Evolutionary conservation across 441 rosid genomes (phyloP).

Genomic region (Jatropha podagrica): DNA sequence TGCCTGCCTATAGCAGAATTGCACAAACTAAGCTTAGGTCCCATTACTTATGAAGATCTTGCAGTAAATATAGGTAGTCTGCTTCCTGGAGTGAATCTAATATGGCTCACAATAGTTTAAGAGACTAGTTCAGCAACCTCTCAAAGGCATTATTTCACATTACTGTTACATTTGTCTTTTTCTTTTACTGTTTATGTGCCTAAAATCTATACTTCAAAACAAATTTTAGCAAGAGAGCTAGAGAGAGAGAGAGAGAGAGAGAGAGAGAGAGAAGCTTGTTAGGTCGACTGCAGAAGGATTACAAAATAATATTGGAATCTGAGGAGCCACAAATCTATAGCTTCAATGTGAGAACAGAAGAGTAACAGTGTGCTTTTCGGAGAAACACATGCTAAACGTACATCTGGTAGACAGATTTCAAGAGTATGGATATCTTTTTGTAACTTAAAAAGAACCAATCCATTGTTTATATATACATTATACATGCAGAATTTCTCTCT

Average conservation of each 20-base stretch:
- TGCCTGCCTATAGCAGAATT: background rate
- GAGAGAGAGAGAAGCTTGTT: background rate
- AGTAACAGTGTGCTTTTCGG: background rate
- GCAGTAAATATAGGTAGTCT: background rate
- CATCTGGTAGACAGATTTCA: background rate
- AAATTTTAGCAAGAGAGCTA: background rate
- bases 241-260: background rate
- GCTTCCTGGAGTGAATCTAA: background rate
- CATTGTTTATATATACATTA: background rate
- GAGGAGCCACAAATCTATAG: background rate
- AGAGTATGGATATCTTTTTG: background rate
- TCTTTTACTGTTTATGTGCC: background rate
- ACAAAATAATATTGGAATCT: background rate
- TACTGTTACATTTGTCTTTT: constrained; percentile 1
- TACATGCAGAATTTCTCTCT: background rate
- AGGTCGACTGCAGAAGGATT: background rate
- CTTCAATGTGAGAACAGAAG: background rate
- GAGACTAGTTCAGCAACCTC: background rate
- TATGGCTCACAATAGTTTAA: background rate
- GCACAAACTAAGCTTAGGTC: background rate
- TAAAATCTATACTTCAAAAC: background rate
- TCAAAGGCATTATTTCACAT: background rate
- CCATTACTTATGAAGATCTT: background rate
- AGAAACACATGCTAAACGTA: background rate
- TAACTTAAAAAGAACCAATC: background rate